These are phyloP conservation scores for Hypocrella siamensis DNA, from an alignment of 2,329 filamentous ascomycete species.

Conservation along the genomic window DNA sequence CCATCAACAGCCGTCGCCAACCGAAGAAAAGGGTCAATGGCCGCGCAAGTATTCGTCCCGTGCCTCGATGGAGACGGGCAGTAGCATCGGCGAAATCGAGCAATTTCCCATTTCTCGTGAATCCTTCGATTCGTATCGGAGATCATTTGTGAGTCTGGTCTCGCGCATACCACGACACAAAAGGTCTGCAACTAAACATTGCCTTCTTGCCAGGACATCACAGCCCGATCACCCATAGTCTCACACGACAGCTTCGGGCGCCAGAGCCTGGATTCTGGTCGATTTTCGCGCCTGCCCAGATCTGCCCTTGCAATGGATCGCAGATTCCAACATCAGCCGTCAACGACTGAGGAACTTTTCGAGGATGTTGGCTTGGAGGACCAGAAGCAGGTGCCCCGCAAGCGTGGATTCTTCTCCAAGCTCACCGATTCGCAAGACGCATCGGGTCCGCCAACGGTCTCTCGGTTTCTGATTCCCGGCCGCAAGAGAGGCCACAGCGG, in stretches of 20 bases:
- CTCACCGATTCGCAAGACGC: constrained; percentile 47
- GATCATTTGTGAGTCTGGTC: constrained; percentile 78
- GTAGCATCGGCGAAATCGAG: constrained; percentile 67
- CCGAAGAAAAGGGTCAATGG: constrained; percentile 75
- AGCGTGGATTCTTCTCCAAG: constrained; percentile 60
- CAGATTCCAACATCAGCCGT: constrained; percentile 41
- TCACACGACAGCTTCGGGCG: constrained; percentile 46
- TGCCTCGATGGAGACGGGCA: constrained; percentile 38
- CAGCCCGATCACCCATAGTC: constrained; percentile 63
- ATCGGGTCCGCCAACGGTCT: constrained; percentile 23
- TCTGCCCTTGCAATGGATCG: constrained; percentile 44
- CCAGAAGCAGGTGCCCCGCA: constrained; percentile 29
- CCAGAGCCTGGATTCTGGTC: constrained; percentile 66
- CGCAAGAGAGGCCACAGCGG: constrained; percentile 53
- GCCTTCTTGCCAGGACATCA: constrained; percentile 72
- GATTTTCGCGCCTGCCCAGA: constrained; percentile 45
- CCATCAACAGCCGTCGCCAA: constrained; percentile 57
- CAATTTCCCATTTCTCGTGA: constrained; percentile 91
- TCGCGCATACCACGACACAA: too few relatives aligned
- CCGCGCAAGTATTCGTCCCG: constrained; percentile 35
- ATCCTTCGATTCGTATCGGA: constrained; percentile 90
- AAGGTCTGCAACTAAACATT: neutral
- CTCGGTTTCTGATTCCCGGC: constrained; percentile 52
- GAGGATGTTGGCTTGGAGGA: constrained; percentile 88
- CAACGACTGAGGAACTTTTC: constrained; percentile 66